Conservation (phyloP, 768 basidiomycete genomes). For the Trametes cingulata region DNA sequence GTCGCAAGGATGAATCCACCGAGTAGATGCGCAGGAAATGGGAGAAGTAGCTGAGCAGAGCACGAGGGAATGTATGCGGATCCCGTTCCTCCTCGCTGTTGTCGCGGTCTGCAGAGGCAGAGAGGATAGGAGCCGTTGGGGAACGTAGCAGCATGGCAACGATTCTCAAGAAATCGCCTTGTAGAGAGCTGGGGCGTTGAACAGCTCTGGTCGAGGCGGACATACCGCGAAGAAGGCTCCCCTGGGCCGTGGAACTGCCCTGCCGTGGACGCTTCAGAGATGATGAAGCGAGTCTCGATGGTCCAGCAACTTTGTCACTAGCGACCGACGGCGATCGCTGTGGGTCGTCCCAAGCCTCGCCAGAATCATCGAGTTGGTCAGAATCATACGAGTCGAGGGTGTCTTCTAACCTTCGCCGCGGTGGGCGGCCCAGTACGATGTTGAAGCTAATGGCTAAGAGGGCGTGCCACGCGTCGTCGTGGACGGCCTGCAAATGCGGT, state of each 20-base stretch:
- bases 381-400: slow-evolving; percentile 25
- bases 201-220: background rate
- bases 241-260: background rate
- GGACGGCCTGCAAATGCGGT: slow-evolving; percentile 81
- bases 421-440: slow-evolving; percentile 64
- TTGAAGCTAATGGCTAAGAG: slow-evolving; percentile 77
- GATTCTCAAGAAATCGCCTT: slow-evolving; percentile 70
- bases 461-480: slow-evolving; percentile 61
- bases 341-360: slow-evolving; percentile 29
- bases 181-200: slow-evolving; percentile 47
- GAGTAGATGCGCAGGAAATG: slow-evolving; percentile 69
- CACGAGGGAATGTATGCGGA: slow-evolving; percentile 39
- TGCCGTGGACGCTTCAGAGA: background rate
- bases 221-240: background rate
- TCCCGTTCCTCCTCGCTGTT: background rate
- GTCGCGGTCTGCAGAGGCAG: slow-evolving; percentile 27
- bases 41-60: slow-evolving; percentile 59
- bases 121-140: slow-evolving; percentile 58
- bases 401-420: slow-evolving; percentile 38
- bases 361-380: slow-evolving; percentile 29
- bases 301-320: background rate
- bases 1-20: slow-evolving; percentile 75
- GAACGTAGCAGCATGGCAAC: slow-evolving; percentile 62
- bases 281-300: background rate
- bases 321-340: slow-evolving; percentile 18